phyloP scores from a whole-genome alignment of 371 early-diverging fungal species.

The Apophysomyces ossiformis region DNA sequence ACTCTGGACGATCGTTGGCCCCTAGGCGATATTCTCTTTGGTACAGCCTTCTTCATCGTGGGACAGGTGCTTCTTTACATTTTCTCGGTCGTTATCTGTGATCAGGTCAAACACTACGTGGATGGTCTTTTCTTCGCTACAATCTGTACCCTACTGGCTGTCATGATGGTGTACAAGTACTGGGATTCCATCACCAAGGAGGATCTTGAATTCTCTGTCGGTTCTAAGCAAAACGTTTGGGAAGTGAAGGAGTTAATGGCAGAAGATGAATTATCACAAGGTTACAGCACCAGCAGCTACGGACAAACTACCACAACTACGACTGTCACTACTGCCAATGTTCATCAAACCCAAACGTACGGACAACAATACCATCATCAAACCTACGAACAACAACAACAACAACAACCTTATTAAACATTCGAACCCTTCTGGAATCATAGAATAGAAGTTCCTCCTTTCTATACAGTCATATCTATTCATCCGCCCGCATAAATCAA shows the following conservation, averaged over 20 bases:
- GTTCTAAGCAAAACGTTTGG: slow-evolving; percentile 90
- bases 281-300: slow-evolving; percentile 21
- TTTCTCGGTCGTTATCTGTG: slow-evolving; percentile 82
- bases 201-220: slow-evolving; percentile 96
- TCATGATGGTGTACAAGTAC: slow-evolving; percentile 99
- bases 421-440: neutral
- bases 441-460: slow-evolving; percentile 6
- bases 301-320: slow-evolving; percentile 15
- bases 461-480: slow-evolving; percentile 5
- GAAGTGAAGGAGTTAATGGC: slow-evolving; percentile 85
- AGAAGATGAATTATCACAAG: slow-evolving; percentile 52
- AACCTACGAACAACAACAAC: slow-evolving; percentile 4
- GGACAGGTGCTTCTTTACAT: slow-evolving; percentile 85
- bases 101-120: slow-evolving; percentile 89
- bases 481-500: slow-evolving; percentile 5
- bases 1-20: slow-evolving; percentile 97
- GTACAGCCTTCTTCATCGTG: slow-evolving; percentile 81
- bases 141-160: slow-evolving; percentile 88
- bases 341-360: neutral
- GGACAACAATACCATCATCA: slow-evolving; percentile 7
- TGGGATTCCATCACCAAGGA: slow-evolving; percentile 99
- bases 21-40: slow-evolving; percentile 91
- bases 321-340: neutral
- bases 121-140: slow-evolving; percentile 97
- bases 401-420: slow-evolving; percentile 3